Evolutionary conservation across 768 basidiomycete species (phyloP).

Genomic region (Agaricus subrufescens): DNA sequence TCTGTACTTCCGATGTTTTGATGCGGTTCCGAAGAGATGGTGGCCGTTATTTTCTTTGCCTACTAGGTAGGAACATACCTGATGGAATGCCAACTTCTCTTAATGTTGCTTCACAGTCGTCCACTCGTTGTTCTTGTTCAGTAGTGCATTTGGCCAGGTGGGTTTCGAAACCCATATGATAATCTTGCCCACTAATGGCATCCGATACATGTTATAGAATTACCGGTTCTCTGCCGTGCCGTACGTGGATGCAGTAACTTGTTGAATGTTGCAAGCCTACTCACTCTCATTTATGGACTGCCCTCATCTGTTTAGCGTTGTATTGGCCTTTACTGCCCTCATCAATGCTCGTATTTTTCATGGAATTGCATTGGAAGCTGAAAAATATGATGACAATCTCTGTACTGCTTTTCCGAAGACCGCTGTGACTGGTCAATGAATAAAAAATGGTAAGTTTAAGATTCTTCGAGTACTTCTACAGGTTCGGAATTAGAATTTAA

Average conservation of each 20-base stretch:
- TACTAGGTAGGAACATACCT: background rate
- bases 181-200: too few relatives aligned
- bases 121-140: background rate
- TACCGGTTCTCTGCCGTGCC: background rate
- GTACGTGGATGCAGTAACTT: background rate
- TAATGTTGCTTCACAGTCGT: background rate
- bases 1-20: background rate
- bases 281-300: background rate
- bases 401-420: background rate
- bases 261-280: too few relatives aligned
- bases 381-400: background rate
- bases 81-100: too few relatives aligned
- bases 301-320: background rate
- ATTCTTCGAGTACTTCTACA: too few relatives aligned
- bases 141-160: background rate
- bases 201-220: background rate
- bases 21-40: background rate
- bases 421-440: too few relatives aligned
- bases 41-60: background rate
- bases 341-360: conserved; percentile 4
- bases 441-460: too few relatives aligned
- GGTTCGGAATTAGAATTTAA: too few relatives aligned
- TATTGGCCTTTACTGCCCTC: background rate
- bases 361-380: background rate
- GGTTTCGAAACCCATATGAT: background rate